phyloP scores from a whole-genome alignment of 306 rosid genomes.

The Quercus cerris region DNA sequence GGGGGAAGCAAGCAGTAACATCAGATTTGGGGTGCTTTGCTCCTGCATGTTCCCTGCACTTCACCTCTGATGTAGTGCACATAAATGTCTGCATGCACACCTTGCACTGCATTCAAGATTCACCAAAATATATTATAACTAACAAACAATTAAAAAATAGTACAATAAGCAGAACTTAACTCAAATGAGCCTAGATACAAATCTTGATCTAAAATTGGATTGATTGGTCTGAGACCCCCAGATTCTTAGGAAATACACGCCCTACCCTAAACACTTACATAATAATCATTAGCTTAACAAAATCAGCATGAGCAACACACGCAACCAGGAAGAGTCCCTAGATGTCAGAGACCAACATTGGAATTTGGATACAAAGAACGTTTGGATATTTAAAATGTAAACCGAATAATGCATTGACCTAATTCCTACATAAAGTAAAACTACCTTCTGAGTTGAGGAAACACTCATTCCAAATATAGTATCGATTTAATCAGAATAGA shows the following conservation, averaged over 20 bases:
- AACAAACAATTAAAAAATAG: not conserved
- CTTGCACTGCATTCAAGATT: slow-evolving; percentile 66
- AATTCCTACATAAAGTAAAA: not conserved
- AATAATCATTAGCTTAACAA: not conserved
- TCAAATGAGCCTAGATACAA: not conserved
- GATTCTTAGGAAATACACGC: not conserved
- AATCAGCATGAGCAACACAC: not conserved
- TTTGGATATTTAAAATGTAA: too few species aligned
- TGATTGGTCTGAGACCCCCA: not conserved
- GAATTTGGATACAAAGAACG: too few species aligned
- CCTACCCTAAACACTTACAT: not conserved
- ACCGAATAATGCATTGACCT: too few species aligned
- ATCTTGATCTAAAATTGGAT: not conserved
- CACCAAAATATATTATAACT: slow-evolving; percentile 9
- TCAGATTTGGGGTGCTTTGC: slow-evolving; percentile 87
- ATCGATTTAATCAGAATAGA: not conserved
- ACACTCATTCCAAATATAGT: not conserved
- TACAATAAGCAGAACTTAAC: not conserved
- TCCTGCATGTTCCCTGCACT: slow-evolving; percentile 85
- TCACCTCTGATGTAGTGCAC: slow-evolving; percentile 86
- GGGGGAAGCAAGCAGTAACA: slow-evolving; percentile 55
- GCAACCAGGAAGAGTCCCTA: not conserved
- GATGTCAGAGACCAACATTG: too few species aligned
- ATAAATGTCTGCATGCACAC: slow-evolving; percentile 91
- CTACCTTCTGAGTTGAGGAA: not conserved